Base-by-base conservation (phyloP, 2,329 filamentous ascomycete genomes). In the Fusarium multiceps region DNA sequence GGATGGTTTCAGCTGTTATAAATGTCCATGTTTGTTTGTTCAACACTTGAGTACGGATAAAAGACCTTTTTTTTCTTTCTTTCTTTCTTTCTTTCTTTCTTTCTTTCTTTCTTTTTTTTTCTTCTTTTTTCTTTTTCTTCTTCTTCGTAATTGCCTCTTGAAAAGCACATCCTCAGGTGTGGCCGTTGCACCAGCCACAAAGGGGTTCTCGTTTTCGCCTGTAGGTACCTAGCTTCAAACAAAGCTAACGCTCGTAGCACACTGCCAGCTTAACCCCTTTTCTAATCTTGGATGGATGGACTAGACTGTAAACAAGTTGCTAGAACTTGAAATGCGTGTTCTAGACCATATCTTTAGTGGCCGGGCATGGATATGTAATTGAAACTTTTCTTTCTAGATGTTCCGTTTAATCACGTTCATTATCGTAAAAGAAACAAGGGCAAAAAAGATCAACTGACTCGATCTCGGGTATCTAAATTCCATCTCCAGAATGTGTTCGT, bases 381-480 rank as follows among this genome's bases (percentile, higher is more conserved):
- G 54, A 49, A 63, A 50, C 49, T 28, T 55, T 59, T 53, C 23
- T 34, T 45, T 27, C 20, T 43, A 21, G 23, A 27, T 27, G 45
- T 32, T 23, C 18, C 40, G 30, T 40, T 28, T 37, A 49, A 34
- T 41, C 37, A 23, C 55, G 42, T 41, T 40, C 25, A 28, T 48
- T 42, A 37, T 41, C 23, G 27, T 14, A 7, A n/a, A 37, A 37
- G 34, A 37, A 37, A 28, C 28, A 28, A 28, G 11, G 28, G 28
- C 28, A 28, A 28, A 21, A 7, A 21, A 53, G 21, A 8, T 28
- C 48, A 55, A 20, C 20, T 48, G 46, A 25, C 63, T 68, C 27
- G 34, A 53, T 55, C 40, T 58, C 40, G 68, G 68, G 64, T 71
- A 71, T 69, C 54, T 51, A 48, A 69, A 61, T 50, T 69, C 55